Evolutionary conservation across 208 protist species (phyloP).

Genomic region (Perkinsela sp.): DNA sequence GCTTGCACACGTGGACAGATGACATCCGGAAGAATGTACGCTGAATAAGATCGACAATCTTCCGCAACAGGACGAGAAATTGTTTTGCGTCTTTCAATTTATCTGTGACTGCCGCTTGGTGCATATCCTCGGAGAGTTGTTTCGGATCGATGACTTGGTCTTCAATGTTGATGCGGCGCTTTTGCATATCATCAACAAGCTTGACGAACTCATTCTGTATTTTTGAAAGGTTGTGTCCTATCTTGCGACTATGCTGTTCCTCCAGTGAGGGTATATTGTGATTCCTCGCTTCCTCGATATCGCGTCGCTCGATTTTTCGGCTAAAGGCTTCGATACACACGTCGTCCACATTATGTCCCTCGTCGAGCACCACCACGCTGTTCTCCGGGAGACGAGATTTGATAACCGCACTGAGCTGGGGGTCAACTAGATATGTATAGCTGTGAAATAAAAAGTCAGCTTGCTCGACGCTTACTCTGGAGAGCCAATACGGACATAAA

Average conservation of each 20-base stretch:
- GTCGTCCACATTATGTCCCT: conserved; percentile 99
- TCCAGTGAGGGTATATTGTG: conserved; percentile 45
- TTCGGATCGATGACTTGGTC: conserved; percentile 12
- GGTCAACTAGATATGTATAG: conserved; percentile 94
- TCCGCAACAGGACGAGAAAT: conserved; percentile 71
- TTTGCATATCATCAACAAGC: conserved; percentile 54
- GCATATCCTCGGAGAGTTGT: conserved; percentile 40
- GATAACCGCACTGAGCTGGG: conserved; percentile 77
- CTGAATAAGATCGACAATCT: conserved; percentile 77
- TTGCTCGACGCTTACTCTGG: conserved; percentile 38
- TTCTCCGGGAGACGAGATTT: conserved; percentile 64
- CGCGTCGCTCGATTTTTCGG: conserved; percentile 69
- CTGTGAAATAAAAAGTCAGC: conserved; percentile 92
- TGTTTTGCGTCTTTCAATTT: conserved; percentile 80
- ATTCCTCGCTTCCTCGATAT: conserved; percentile 34
- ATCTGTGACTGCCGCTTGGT: conserved; percentile 52
- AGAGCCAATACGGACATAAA: conserved; percentile 83
- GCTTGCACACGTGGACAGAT: conserved; percentile 50
- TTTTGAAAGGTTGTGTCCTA: conserved; percentile 50
- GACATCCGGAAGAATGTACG: conserved; percentile 43
- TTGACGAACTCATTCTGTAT: conserved; percentile 72
- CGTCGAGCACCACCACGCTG: conserved; percentile 93
- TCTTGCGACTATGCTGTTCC: conserved; percentile 25
- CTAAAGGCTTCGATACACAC: conserved; percentile 94
- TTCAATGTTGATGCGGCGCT: background rate